These are phyloP conservation scores for Nicotiana otophora DNA, from an alignment of 257 asterid species.

Conservation along the genomic window DNA sequence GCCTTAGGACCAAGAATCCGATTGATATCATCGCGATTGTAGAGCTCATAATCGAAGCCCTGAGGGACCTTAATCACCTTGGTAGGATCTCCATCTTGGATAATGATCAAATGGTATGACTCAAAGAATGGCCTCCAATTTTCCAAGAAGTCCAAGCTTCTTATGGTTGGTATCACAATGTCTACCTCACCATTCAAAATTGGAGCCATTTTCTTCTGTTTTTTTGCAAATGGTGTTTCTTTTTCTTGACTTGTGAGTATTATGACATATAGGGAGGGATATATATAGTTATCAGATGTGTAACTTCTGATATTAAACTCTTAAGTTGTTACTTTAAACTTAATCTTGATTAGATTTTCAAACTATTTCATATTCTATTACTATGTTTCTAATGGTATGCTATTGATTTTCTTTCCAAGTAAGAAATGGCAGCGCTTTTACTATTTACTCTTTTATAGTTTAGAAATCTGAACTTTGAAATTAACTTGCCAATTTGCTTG, in stretches of 20 bases:
- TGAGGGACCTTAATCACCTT: constrained; percentile 32
- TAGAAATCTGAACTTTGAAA: not conserved
- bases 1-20: constrained; percentile 38
- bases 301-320: not conserved
- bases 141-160: constrained; percentile 37
- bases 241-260: not conserved
- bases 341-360: not conserved
- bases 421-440: not conserved
- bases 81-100: constrained; percentile 39
- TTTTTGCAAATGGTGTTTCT: not conserved
- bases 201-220: constrained; percentile 13
- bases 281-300: not conserved
- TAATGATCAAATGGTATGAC: constrained; percentile 40
- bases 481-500: not conserved
- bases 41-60: constrained; percentile 40
- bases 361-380: not conserved
- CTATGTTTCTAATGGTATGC: not conserved
- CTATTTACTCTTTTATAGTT: not conserved
- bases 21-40: constrained; percentile 33
- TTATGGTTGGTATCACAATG: constrained; percentile 41
- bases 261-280: not conserved
- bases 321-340: not conserved
- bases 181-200: constrained; percentile 32
- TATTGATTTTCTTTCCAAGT: not conserved
- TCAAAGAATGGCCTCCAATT: constrained; percentile 40